These are phyloP conservation scores for Carex myosuroides DNA, from an alignment of 176 grass and related monocot genomes.

Conservation along the genomic window DNA sequence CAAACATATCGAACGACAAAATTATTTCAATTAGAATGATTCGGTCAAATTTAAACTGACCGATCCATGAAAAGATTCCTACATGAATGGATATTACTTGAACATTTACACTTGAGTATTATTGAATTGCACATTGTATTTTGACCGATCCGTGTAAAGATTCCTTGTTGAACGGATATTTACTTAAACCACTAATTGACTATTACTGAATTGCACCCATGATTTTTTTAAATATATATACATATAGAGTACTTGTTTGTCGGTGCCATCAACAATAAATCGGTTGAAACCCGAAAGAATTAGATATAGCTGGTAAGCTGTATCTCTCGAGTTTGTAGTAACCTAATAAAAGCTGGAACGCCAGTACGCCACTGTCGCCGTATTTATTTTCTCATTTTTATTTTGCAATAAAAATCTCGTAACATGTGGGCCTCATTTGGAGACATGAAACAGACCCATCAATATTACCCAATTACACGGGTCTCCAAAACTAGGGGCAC, in stretches of 20 bases:
- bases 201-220: no score
- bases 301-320: background rate
- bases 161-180: no score
- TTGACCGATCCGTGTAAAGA: no score
- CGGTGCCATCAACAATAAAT: background rate
- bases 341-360: background rate
- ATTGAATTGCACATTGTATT: no score
- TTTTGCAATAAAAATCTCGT: background rate
- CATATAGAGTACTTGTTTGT: background rate
- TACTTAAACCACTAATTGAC: no score
- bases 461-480: background rate
- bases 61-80: no score
- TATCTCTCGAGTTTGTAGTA: background rate
- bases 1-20: no score
- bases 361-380: background rate
- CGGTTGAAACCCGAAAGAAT: background rate
- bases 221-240: no score
- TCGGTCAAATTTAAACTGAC: no score
- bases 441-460: background rate
- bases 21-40: no score
- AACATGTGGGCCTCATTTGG: background rate
- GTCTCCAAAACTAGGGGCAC: background rate
- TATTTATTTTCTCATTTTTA: background rate
- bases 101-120: no score
- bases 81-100: no score